These are phyloP conservation scores for Liquidambar formosana DNA, from an alignment of 164 flowering plant species.

Conservation along the genomic window DNA sequence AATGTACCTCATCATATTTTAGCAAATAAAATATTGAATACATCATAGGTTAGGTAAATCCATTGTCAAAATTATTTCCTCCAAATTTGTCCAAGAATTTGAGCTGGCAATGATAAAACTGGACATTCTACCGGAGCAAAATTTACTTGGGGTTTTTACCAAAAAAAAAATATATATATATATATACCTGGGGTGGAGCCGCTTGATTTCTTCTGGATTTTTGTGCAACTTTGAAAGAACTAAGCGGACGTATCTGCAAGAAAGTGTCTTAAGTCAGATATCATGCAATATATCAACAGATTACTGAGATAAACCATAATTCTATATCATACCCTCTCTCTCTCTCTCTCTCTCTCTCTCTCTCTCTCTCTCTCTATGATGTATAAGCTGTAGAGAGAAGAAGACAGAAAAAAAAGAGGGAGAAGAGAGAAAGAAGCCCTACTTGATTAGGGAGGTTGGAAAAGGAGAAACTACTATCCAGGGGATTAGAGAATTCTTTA, in stretches of 20 bases:
- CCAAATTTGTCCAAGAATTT: background rate
- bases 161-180: no score
- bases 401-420: no score
- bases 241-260: constrained; percentile 81
- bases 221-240: constrained; percentile 64
- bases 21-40: background rate
- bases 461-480: no score
- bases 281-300: background rate
- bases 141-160: constrained; percentile 85
- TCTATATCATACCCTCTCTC: no score
- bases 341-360: no score
- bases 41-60: background rate
- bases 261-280: constrained; percentile 2
- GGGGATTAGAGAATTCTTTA: no score
- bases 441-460: no score
- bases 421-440: no score
- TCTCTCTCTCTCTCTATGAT: no score
- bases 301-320: no score
- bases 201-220: constrained; percentile 50
- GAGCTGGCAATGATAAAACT: background rate
- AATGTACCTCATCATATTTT: background rate
- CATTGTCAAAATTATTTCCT: background rate
- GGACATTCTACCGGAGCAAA: background rate
- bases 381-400: no score
- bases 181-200: constrained; percentile 86